Conservation (phyloP, 2,329 filamentous ascomycete species). For the Dactylella cylindrospora region DNA sequence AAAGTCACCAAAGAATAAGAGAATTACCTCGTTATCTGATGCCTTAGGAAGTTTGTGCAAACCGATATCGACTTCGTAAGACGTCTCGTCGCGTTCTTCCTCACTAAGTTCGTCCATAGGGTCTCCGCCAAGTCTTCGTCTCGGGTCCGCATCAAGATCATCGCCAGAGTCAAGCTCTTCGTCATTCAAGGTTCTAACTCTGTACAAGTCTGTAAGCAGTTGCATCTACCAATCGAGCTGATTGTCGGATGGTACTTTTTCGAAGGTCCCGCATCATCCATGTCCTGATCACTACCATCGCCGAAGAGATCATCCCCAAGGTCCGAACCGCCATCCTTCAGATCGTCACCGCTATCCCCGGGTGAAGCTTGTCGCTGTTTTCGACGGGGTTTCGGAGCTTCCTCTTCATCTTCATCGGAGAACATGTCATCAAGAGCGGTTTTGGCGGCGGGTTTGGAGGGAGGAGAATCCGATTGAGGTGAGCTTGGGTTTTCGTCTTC, state of each 20-base stretch:
- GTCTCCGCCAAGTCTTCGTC: slow-evolving; percentile 11
- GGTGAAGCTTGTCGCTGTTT: slow-evolving; percentile 28
- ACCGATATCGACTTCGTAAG: slow-evolving; percentile 43
- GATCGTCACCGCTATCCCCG: slow-evolving; percentile 21
- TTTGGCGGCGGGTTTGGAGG: slow-evolving; percentile 46
- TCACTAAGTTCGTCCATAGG: slow-evolving; percentile 17
- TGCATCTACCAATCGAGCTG: not conserved
- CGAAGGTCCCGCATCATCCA: slow-evolving; percentile 18
- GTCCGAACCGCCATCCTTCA: slow-evolving; percentile 21
- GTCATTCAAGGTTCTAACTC: slow-evolving; percentile 16
- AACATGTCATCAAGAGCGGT: slow-evolving; percentile 31
- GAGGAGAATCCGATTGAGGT: slow-evolving; percentile 37
- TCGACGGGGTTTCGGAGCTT: slow-evolving; percentile 22
- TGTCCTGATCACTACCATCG: slow-evolving; percentile 21
- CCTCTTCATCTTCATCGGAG: slow-evolving; percentile 25
- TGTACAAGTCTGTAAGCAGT: slow-evolving; percentile 9
- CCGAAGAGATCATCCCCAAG: slow-evolving; percentile 27
- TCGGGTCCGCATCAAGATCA: slow-evolving; percentile 23
- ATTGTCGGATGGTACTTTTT: slow-evolving; percentile 13
- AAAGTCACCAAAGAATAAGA: not conserved
- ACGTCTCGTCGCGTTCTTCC: slow-evolving; percentile 38
- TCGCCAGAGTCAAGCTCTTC: slow-evolving; percentile 30
- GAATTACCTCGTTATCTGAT: slow-evolving; percentile 17
- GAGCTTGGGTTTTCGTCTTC: slow-evolving; percentile 32
- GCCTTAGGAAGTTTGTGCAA: slow-evolving; percentile 38